Evolutionary conservation across 1,284 basidiomycete species (phyloP), one percentile per base, ranked within the genome.

Genomic region (Austroboletus niveus): DNA sequence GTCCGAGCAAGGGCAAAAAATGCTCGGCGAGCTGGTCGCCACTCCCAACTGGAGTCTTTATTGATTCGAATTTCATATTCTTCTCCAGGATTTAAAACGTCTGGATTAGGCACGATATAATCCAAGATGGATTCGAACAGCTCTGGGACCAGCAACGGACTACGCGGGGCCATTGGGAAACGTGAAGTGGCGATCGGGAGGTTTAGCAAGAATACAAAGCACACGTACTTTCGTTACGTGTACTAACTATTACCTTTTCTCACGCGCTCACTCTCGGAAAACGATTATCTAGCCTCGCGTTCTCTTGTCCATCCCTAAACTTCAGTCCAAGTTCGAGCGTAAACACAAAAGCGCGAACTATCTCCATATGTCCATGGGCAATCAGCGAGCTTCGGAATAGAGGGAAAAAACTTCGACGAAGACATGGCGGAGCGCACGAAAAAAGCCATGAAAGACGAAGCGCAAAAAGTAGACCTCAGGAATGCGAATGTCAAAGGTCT

Each of bases 401-500:
- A 75, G 20, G 71, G 74, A 74, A 8, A 8, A 34, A 83, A 86
- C 60, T 59, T 63, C 45, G 54, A 58, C 14, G 53, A 49, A 52
- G 56, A 53, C 49, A 54, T 53, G 22, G 55, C 57, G 38, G 57
- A 55, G 42, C 57, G 49, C 20, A 48, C 57, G 10, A 53, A 58
- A 42, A 59, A 56, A 24, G 62, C 59, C 9, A 62, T 68, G 57
- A 47, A 64, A 22, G 70, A 68, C 43, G 86, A 92, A 63, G 50
- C 75, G 35, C 61, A 64, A 57, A 93, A 89, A 36, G 72, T 94
- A 44, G 94, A 97, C 70, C 72, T 98, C 61, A 76, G 87, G 53
- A 97, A 98, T 64, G 88, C 95, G 22, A 89, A 87, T 62, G 90
- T 91, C 36, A 77, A 74, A 44, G 92, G 91, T 17, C 87, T 98